Conservation (phyloP, 495 filamentous ascomycete genomes). For the Hypoxylon trugodes region DNA sequence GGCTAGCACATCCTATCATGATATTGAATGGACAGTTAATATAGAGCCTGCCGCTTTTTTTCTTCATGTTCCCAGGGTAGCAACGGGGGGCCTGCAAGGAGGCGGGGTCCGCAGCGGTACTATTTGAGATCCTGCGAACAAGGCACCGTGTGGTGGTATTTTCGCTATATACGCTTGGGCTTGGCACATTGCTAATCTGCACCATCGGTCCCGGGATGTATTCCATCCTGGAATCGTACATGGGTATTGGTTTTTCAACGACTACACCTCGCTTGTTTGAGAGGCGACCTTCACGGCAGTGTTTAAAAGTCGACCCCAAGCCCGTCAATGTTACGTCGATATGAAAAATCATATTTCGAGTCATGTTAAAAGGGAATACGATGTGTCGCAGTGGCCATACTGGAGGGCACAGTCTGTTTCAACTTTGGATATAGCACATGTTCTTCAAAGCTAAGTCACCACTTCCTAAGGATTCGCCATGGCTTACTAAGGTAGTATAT, state of each 20-base stretch:
- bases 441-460: no score
- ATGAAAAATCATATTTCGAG: neutral
- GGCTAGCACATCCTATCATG: neutral
- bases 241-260: no score
- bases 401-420: no score
- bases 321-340: neutral
- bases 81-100: slow-evolving; percentile 28
- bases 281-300: neutral
- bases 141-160: slow-evolving; percentile 17
- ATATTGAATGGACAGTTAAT: neutral
- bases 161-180: neutral
- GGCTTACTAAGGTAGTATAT: no score
- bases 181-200: neutral
- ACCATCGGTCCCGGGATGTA: neutral
- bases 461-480: no score
- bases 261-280: no score
- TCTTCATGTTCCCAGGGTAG: slow-evolving; percentile 17
- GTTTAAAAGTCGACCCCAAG: neutral
- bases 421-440: no score
- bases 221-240: no score
- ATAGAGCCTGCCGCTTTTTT: slow-evolving; percentile 1
- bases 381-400: no score
- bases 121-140: slow-evolving; percentile 12
- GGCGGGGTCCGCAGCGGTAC: slow-evolving; percentile 32
- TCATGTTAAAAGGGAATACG: neutral